Evolutionary conservation across 805 yeast species (phyloP).

Genomic region (Diddensiella caesifluorescens): DNA sequence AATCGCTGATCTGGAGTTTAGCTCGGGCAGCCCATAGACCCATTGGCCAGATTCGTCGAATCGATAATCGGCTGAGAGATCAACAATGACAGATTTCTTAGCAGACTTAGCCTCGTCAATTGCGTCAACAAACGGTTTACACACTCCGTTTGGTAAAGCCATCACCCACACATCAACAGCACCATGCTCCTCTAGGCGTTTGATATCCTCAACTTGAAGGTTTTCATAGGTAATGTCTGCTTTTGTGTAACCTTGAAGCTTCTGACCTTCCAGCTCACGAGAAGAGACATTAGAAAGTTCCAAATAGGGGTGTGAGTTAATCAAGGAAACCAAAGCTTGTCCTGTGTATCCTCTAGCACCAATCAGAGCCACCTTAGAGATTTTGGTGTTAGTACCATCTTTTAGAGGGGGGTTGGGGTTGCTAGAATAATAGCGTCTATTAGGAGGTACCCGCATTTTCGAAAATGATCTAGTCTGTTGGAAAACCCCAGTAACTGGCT

Average conservation of each 20-base stretch:
- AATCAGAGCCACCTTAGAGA: conserved; percentile 80
- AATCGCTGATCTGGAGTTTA: conserved; percentile 62
- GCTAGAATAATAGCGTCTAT: conserved; percentile 21
- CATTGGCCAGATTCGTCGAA: conserved; percentile 85
- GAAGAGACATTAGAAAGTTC: conserved; percentile 93
- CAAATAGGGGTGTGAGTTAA: conserved; percentile 80
- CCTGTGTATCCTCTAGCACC: conserved; percentile 99
- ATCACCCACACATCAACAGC: conserved; percentile 96
- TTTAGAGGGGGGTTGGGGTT: conserved; percentile 72
- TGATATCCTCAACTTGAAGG: conserved; percentile 81
- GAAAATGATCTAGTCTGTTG: conserved; percentile 27
- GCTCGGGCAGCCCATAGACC: conserved; percentile 94
- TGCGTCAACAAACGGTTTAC: conserved; percentile 49
- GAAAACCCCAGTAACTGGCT: conserved; percentile 19
- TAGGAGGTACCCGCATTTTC: conserved; percentile 1
- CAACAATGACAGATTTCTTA: conserved; percentile 75
- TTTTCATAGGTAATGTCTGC: conserved; percentile 75
- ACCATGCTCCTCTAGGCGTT: conserved; percentile 63
- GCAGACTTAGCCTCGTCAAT: conserved; percentile 40
- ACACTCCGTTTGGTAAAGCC: conserved; percentile 98
- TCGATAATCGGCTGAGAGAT: conserved; percentile 92
- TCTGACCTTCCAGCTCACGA: conserved; percentile 86
- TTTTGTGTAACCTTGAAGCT: conserved; percentile 82
- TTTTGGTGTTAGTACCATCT: conserved; percentile 54
- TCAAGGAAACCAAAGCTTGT: conserved; percentile 80